Conservation (phyloP, 202 grass and related monocot species). For the Eragrostis tef region DNA sequence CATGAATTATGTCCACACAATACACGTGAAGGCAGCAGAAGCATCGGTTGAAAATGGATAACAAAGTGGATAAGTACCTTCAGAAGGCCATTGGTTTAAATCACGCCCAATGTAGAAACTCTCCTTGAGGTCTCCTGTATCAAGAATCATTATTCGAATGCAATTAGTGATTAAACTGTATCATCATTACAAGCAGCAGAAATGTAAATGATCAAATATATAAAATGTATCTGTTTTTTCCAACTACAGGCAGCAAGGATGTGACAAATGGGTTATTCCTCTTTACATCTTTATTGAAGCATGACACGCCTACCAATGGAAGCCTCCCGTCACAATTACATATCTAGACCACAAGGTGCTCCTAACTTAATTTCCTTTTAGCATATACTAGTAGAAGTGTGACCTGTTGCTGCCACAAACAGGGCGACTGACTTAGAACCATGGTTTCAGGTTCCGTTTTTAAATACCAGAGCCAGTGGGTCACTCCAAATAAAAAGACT, state of each 20-base stretch:
- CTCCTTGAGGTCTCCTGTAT: conserved; percentile 83
- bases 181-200: conserved; percentile 14
- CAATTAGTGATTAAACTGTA: conserved; percentile 16
- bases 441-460: conserved; percentile 6
- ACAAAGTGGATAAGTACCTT: conserved; percentile 53
- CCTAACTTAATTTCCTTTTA: not conserved
- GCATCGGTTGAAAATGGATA: not conserved
- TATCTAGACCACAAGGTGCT: not conserved
- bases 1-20: conserved; percentile 2
- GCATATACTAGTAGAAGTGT: not conserved
- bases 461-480: not conserved
- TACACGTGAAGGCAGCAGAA: conserved; percentile 1
- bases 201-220: conserved; percentile 11
- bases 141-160: not conserved
- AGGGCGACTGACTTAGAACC: not conserved
- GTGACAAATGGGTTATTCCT: not conserved
- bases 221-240: not conserved
- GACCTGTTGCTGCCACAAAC: not conserved
- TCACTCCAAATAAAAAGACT: not conserved
- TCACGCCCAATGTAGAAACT: conserved; percentile 72
- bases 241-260: not conserved
- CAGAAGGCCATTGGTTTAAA: conserved; percentile 67
- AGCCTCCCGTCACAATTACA: not conserved
- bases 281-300: not conserved
- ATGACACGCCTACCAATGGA: not conserved